Conservation (phyloP, 495 filamentous ascomycete genomes). For the Aspergillus conjunctus region DNA sequence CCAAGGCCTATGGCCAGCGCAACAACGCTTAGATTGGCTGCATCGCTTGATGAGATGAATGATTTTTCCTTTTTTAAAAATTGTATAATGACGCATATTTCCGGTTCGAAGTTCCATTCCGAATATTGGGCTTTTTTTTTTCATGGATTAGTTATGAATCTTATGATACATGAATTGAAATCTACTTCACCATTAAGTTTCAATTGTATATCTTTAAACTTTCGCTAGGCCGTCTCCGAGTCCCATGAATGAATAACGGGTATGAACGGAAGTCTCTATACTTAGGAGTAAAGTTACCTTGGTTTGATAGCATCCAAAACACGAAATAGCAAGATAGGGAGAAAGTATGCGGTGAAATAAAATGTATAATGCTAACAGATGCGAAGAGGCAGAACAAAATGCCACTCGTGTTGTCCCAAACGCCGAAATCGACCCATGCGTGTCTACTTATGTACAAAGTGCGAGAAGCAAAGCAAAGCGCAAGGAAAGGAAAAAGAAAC, state of each 20-base stretch:
- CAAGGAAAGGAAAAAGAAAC: conserved; percentile 3
- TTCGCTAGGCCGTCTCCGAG: no score
- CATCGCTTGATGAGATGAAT: conserved; percentile 13
- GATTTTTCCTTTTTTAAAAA: conserved; percentile 8
- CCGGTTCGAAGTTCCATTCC: conserved; percentile 10
- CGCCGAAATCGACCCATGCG: conserved; percentile 2
- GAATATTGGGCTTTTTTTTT: background rate
- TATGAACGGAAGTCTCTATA: no score
- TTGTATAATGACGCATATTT: conserved; percentile 22
- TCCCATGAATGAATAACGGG: no score
- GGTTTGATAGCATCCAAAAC: no score
- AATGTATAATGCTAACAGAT: conserved; percentile 24
- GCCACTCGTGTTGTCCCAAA: background rate
- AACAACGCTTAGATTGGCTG: conserved; percentile 32
- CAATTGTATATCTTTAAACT: background rate
- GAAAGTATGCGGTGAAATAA: conserved; percentile 8
- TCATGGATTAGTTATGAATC: conserved; percentile 15
- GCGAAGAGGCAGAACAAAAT: background rate
- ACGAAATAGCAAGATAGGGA: background rate
- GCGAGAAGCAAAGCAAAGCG: background rate
- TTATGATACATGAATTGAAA: conserved; percentile 18
- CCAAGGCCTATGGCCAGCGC: conserved; percentile 90
- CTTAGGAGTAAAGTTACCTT: no score
- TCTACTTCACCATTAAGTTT: background rate
- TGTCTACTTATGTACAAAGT: background rate